phyloP scores from a whole-genome alignment of 1,139 yeast genomes.

The Lizanozyma gosingica region DNA sequence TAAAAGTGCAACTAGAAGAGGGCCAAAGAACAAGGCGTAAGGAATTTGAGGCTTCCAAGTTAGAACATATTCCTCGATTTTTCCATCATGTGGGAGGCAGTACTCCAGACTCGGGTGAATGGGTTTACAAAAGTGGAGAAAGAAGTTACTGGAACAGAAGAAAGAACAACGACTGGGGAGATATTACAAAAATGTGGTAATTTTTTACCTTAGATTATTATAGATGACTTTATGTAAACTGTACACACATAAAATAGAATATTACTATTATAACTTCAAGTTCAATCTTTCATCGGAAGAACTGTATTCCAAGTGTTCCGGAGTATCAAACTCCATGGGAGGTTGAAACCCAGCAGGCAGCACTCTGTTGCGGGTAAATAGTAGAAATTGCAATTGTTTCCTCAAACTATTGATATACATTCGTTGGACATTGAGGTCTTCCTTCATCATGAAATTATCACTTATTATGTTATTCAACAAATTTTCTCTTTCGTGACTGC shows the following conservation, averaged over 20 bases:
- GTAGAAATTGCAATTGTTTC: constrained; percentile 43
- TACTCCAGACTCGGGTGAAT: constrained; percentile 37
- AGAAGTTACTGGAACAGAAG: constrained; percentile 78
- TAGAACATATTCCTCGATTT: constrained; percentile 49
- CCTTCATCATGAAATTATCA: constrained; percentile 39
- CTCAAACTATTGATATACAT: constrained; percentile 37
- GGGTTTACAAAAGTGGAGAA: constrained; percentile 54
- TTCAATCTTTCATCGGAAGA: neutral
- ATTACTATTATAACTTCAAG: neutral
- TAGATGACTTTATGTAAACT: no score
- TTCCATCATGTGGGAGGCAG: constrained; percentile 42
- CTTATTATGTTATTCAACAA: constrained; percentile 30
- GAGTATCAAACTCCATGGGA: neutral
- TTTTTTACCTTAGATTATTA: no score
- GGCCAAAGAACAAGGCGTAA: constrained; percentile 72
- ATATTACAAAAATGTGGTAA: constrained; percentile 44
- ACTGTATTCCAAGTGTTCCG: neutral
- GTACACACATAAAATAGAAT: no score
- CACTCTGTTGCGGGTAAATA: constrained; percentile 24
- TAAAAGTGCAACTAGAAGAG: constrained; percentile 67
- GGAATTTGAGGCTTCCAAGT: constrained; percentile 37
- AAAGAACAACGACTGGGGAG: constrained; percentile 51
- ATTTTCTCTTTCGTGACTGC: constrained; percentile 26
- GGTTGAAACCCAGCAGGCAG: neutral
- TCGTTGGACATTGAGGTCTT: constrained; percentile 40